Percentiles rank a stretch among this genome's conserved stretches.
Conservation (phyloP, 2,329 filamentous ascomycete species). For the Chaetomium sp. region DNA sequence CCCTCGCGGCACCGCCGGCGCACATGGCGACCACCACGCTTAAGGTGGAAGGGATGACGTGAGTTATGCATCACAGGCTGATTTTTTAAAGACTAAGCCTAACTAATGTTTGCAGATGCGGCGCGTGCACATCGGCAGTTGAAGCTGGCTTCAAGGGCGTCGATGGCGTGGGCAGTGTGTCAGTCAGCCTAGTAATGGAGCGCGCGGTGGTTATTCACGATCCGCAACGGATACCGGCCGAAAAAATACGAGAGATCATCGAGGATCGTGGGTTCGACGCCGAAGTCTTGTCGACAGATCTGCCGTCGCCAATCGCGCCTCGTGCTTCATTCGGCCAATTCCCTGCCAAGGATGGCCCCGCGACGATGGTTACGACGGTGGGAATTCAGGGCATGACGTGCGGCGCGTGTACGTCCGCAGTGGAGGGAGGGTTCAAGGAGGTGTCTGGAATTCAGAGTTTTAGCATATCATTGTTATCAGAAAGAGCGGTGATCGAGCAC, state of each 20-base stretch:
- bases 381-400: conserved; percentile 87
- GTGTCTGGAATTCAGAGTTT: conserved; percentile 67
- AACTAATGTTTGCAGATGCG: conserved; percentile 56
- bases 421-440: conserved; percentile 74
- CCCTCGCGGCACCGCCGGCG: conserved; percentile 37
- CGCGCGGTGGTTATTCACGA: conserved; percentile 92
- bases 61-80: conserved; percentile 31
- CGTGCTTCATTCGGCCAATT: conserved; percentile 28
- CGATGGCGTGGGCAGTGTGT: conserved; percentile 75
- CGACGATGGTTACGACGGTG: conserved; percentile 62
- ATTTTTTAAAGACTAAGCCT: conserved; percentile 2
- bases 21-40: conserved; percentile 87
- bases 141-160: conserved; percentile 83
- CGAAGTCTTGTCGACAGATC: conserved; percentile 74
- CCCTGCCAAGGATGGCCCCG: conserved; percentile 33
- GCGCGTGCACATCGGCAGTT: conserved; percentile 91
- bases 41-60: conserved; percentile 82
- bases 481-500: conserved; percentile 80
- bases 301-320: conserved; percentile 49
- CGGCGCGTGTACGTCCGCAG: conserved; percentile 78
- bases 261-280: conserved; percentile 91
- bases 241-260: conserved; percentile 75
- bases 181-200: conserved; percentile 91
- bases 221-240: conserved; percentile 63
- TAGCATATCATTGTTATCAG: conserved; percentile 76